Evolutionary conservation across 2,329 filamentous ascomycete species (phyloP).

Genomic region (Colletotrichum sidae): DNA sequence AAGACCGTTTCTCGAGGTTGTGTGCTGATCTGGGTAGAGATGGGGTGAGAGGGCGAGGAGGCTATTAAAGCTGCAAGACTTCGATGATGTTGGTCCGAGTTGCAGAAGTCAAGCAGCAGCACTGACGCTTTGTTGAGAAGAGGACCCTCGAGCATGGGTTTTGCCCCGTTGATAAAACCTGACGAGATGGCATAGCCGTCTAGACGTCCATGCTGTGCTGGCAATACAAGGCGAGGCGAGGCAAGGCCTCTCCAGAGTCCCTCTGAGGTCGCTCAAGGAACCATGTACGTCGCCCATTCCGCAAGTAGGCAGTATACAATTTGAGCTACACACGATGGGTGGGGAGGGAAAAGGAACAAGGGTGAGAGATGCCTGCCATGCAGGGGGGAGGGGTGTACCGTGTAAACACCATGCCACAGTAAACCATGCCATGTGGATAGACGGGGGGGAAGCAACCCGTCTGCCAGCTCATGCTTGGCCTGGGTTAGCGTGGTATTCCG

Average conservation of each 20-base stretch:
- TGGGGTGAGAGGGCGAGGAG: not conserved
- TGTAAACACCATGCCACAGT: not conserved
- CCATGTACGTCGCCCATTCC: constrained; percentile 21
- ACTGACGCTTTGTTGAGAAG: constrained; percentile 4
- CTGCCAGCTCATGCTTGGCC: constrained; percentile 31
- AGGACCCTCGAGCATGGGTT: constrained; percentile 27
- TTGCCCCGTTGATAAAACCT: constrained; percentile 31
- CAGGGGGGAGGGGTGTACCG: constrained; percentile 8
- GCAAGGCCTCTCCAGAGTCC: not conserved
- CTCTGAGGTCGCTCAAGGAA: constrained; percentile 22
- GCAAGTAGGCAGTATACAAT: constrained; percentile 22
- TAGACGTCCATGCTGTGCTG: constrained; percentile 13
- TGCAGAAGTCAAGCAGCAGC: constrained; percentile 4
- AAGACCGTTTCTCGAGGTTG: constrained; percentile 11
- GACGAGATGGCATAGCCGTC: constrained; percentile 4
- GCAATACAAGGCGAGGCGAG: no score
- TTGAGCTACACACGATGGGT: constrained; percentile 12
- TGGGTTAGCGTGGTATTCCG: constrained; percentile 24
- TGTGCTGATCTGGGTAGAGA: not conserved
- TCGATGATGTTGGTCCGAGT: constrained; percentile 15
- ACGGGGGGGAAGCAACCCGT: constrained; percentile 36
- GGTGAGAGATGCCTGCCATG: constrained; percentile 10
- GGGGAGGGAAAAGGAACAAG: constrained; percentile 1
- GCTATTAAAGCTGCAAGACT: constrained; percentile 28
- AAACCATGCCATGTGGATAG: constrained; percentile 30